phyloP scores from a whole-genome alignment of 257 asterid species.

The Schizonepeta tenuifolia region DNA sequence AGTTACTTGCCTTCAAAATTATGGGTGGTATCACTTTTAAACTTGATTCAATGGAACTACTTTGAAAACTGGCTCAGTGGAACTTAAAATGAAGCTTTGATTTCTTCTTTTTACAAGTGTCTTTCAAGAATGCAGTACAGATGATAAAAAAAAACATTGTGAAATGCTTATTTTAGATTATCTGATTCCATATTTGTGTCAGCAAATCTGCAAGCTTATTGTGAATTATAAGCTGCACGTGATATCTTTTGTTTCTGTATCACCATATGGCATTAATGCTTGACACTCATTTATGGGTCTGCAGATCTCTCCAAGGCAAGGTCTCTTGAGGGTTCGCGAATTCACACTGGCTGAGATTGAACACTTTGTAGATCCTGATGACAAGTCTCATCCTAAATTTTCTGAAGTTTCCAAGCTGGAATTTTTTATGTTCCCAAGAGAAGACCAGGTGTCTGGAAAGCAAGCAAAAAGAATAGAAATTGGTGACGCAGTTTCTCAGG shows the following conservation, averaged over 20 bases:
- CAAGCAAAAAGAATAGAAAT: constrained; percentile 57
- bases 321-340: constrained; percentile 82
- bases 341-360: constrained; percentile 85
- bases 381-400: constrained; percentile 82
- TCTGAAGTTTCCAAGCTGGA: constrained; percentile 65
- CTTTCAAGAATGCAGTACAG: too few species aligned
- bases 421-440: constrained; percentile 79
- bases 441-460: constrained; percentile 74
- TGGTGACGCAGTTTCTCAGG: constrained; percentile 79
- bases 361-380: constrained; percentile 82
- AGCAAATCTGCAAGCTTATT: constrained; percentile 1
- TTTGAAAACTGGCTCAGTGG: neutral
- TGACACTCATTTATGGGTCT: constrained; percentile 21
- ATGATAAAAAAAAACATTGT: too few species aligned
- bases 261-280: neutral
- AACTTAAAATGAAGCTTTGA: constrained; percentile 1
- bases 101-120: too few species aligned
- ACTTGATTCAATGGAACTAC: neutral
- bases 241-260: neutral
- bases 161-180: constrained; percentile 2
- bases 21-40: neutral
- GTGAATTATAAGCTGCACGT: neutral
- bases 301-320: constrained; percentile 89
- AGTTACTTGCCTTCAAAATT: neutral
- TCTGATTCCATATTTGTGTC: neutral